These are phyloP conservation scores for Coemansia sp. DNA, from an alignment of 192 early-diverging fungal species.

Conservation along the genomic window DNA sequence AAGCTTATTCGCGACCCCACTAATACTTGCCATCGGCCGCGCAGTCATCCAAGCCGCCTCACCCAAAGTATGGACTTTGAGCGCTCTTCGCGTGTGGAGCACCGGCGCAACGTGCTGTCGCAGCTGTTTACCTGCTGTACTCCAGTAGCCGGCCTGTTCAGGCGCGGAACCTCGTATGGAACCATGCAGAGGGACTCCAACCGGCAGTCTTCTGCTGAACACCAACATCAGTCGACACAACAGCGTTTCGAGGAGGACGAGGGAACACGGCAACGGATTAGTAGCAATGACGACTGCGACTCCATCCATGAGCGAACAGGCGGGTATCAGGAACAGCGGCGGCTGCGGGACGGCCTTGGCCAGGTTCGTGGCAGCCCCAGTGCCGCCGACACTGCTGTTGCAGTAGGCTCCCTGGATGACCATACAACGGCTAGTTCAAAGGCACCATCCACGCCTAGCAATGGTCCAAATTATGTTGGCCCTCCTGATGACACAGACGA, in stretches of 20 bases:
- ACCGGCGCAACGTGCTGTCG: slow-evolving; percentile 29
- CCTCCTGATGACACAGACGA: slow-evolving; percentile 17
- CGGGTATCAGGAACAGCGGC: slow-evolving; percentile 1
- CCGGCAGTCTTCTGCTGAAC: slow-evolving; percentile 1
- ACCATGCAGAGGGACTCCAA: slow-evolving; percentile 43
- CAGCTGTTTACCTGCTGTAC: slow-evolving; percentile 51
- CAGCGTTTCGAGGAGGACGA: slow-evolving; percentile 4
- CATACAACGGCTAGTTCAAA: slow-evolving; percentile 32
- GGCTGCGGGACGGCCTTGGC: neutral
- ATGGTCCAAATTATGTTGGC: slow-evolving; percentile 13
- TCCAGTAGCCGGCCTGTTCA: slow-evolving; percentile 42
- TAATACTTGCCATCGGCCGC: slow-evolving; percentile 48
- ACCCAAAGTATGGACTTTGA: slow-evolving; percentile 54
- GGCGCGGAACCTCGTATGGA: slow-evolving; percentile 44
- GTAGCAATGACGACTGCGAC: slow-evolving; percentile 15
- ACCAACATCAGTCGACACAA: neutral
- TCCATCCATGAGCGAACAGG: slow-evolving; percentile 10
- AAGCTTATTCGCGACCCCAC: slow-evolving; percentile 52
- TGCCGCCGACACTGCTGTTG: slow-evolving; percentile 42
- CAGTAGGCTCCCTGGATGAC: slow-evolving; percentile 35
- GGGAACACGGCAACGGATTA: slow-evolving; percentile 1
- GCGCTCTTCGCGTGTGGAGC: slow-evolving; percentile 33
- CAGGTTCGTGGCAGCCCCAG: slow-evolving; percentile 19
- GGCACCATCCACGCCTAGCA: slow-evolving; percentile 16
- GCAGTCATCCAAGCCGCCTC: slow-evolving; percentile 25